Evolutionary conservation across 495 filamentous ascomycete species (phyloP).

Genomic region (Apodospora peruviana): DNA sequence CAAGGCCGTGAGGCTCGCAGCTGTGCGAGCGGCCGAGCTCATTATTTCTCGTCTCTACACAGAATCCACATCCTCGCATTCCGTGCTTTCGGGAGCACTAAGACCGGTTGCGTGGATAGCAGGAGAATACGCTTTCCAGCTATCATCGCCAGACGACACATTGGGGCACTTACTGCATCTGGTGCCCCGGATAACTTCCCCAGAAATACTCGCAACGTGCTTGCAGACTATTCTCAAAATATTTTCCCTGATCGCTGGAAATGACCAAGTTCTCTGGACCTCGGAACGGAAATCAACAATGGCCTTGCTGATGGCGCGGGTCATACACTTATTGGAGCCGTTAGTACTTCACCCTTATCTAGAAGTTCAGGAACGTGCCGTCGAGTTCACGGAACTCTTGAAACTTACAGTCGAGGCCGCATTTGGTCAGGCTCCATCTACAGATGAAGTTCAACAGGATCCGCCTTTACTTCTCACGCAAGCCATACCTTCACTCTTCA

Average conservation of each 20-base stretch:
- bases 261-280: constrained; percentile 55
- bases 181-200: constrained; percentile 46
- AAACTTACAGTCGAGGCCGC: constrained; percentile 78
- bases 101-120: constrained; percentile 73
- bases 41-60: constrained; percentile 48
- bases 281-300: constrained; percentile 60
- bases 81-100: constrained; percentile 53
- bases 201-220: constrained; percentile 64
- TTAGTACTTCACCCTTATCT: constrained; percentile 75
- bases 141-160: constrained; percentile 59
- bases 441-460: constrained; percentile 50
- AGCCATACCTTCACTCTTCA: constrained; percentile 81
- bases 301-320: constrained; percentile 67
- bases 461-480: constrained; percentile 77
- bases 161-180: constrained; percentile 70
- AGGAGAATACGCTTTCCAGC: constrained; percentile 73
- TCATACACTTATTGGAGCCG: constrained; percentile 75
- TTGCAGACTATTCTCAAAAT: constrained; percentile 87
- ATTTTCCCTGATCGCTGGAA: constrained; percentile 59
- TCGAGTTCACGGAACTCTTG: constrained; percentile 86
- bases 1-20: constrained; percentile 66
- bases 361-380: constrained; percentile 93
- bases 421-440: constrained; percentile 52
- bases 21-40: constrained; percentile 78
- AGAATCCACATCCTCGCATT: constrained; percentile 34